A percentile compares a stretch with the other conserved stretches of the same genome.
These are phyloP conservation scores for Pontederia crassipes DNA, from an alignment of 176 grass and related monocot species.

Conservation along the genomic window DNA sequence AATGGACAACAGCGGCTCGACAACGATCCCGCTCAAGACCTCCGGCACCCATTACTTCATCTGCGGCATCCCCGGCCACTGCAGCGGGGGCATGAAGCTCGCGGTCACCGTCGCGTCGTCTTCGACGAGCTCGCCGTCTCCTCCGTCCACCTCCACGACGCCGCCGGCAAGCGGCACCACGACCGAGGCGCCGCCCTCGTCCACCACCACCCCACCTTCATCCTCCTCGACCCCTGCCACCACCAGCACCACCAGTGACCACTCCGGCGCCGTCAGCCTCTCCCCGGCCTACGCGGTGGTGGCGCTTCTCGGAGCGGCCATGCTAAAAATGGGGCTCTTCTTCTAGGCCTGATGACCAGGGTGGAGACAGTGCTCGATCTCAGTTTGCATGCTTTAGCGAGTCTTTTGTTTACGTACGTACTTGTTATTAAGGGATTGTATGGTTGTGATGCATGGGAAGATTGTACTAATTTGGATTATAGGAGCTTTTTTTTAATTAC, in stretches of 20 bases:
- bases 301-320: too few relatives aligned
- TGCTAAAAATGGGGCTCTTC: too few relatives aligned
- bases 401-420: too few relatives aligned
- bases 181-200: neutral
- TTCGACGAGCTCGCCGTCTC: neutral
- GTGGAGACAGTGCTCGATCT: too few relatives aligned
- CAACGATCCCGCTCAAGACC: slow-evolving; percentile 53
- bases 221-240: slow-evolving; percentile 1
- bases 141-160: neutral
- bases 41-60: slow-evolving; percentile 77
- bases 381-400: too few relatives aligned
- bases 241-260: neutral
- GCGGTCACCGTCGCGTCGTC: slow-evolving; percentile 30
- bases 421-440: too few relatives aligned
- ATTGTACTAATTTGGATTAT: too few relatives aligned
- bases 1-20: slow-evolving; percentile 44
- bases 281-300: too few relatives aligned
- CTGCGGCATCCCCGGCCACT: slow-evolving; percentile 52
- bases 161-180: neutral
- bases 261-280: slow-evolving; percentile 6
- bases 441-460: too few relatives aligned
- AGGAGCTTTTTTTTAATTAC: too few relatives aligned
- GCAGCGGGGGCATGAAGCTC: slow-evolving; percentile 78
- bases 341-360: too few relatives aligned
- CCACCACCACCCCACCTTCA: slow-evolving; percentile 8